Percentiles rank a stretch among this genome's conserved stretches.
Conservation (phyloP, 306 rosid species). For the Betula pendula region DNA sequence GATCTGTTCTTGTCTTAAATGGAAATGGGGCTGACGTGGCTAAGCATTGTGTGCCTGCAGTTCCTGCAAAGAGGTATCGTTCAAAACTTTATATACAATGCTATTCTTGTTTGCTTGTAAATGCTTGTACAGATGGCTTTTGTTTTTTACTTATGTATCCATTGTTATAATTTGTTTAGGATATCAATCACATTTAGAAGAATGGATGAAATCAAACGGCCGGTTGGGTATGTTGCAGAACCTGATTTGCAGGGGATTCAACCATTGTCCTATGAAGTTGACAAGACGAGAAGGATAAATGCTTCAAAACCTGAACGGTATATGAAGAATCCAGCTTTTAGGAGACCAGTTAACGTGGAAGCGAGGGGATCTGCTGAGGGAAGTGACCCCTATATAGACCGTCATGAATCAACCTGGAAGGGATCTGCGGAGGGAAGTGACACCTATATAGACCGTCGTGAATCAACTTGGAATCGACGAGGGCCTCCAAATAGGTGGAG, state of each 20-base stretch:
- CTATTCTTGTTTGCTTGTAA: constrained; percentile 3
- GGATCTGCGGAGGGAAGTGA: constrained; percentile 53
- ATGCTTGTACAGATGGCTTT: constrained; percentile 4
- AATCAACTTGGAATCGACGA: constrained; percentile 38
- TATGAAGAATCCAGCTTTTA: constrained; percentile 34
- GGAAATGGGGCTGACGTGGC: constrained; percentile 96
- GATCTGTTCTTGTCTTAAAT: constrained; percentile 91
- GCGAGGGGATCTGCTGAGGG: not conserved
- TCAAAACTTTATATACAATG: constrained; percentile 16
- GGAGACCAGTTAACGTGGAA: constrained; percentile 55
- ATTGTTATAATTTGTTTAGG: constrained; percentile 40
- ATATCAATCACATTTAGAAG: constrained; percentile 95
- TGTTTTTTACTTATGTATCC: constrained; percentile 19
- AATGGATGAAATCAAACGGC: constrained; percentile 73
- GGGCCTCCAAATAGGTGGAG: constrained; percentile 48
- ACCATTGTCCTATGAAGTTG: constrained; percentile 64
- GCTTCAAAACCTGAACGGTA: constrained; percentile 41
- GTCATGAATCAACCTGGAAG: constrained; percentile 35
- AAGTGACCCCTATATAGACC: constrained; percentile 44
- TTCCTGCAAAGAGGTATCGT: constrained; percentile 67
- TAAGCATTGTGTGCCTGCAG: constrained; percentile 95
- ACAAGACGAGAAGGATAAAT: constrained; percentile 31
- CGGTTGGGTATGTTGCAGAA: constrained; percentile 51
- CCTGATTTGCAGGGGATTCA: constrained; percentile 81
- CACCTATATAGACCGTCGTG: constrained; percentile 42